A percentile compares a stretch with the other conserved stretches of the same genome.
phyloP scores from a whole-genome alignment of 345 rosid species.

The Microthlaspi erraticum region DNA sequence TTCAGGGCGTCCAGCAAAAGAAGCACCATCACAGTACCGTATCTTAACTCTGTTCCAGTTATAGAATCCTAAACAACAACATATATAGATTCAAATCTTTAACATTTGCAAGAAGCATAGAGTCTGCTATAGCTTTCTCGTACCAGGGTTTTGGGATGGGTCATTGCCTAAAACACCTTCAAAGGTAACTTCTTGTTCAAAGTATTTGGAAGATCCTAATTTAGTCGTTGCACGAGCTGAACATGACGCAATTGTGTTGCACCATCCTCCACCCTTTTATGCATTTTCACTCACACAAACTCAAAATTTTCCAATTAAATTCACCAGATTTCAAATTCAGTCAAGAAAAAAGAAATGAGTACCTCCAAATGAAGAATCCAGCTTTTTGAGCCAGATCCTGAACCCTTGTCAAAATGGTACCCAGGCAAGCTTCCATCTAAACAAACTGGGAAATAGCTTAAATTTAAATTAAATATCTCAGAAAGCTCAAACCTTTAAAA shows the following conservation, averaged over 20 bases:
- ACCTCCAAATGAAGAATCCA: conserved; percentile 95
- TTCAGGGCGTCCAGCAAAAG: conserved; percentile 82
- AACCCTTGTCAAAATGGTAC: too few relatives aligned
- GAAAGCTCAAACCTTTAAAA: not conserved
- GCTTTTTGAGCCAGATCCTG: conserved; percentile 69
- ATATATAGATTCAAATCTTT: conserved; percentile 15
- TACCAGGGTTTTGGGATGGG: conserved; percentile 74
- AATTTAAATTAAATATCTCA: not conserved
- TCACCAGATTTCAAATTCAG: not conserved
- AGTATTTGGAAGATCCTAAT: conserved; percentile 69
- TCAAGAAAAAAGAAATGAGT: not conserved
- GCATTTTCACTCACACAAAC: conserved; percentile 13
- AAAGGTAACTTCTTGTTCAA: conserved; percentile 56
- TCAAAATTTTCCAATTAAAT: not conserved
- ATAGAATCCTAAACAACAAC: conserved; percentile 65
- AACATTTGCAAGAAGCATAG: conserved; percentile 52
- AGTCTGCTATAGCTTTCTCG: conserved; percentile 43
- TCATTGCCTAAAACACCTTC: conserved; percentile 62
- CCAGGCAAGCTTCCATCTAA: conserved; percentile 87
- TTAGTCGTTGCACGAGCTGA: conserved; percentile 51
- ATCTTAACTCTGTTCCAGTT: conserved; percentile 84
- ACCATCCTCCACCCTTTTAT: conserved; percentile 90
- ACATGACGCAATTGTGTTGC: conserved; percentile 61
- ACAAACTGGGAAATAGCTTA: conserved; percentile 53
- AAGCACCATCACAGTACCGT: conserved; percentile 94